phyloP scores from a whole-genome alignment of 352 stramenopile species.

The Phytophthora fragariae region DNA sequence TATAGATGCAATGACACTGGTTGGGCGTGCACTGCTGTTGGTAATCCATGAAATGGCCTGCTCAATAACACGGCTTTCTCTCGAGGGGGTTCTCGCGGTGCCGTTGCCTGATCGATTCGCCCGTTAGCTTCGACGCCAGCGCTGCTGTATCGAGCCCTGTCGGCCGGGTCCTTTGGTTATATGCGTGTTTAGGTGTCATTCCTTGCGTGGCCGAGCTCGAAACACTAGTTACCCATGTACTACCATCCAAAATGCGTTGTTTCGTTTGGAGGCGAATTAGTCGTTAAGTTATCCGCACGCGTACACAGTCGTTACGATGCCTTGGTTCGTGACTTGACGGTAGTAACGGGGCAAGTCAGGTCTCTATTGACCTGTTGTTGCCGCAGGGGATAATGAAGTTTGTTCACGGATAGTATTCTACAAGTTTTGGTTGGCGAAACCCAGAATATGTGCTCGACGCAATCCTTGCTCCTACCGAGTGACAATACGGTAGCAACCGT shows the following conservation, averaged over 20 bases:
- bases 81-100: not conserved
- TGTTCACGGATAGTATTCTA: not conserved
- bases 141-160: not conserved
- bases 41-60: not conserved
- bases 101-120: not conserved
- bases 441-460: not conserved
- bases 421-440: not conserved
- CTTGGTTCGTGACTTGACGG: not conserved
- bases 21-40: not conserved
- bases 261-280: not conserved
- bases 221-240: not conserved
- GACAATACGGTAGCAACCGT: not conserved
- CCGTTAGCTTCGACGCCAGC: not conserved
- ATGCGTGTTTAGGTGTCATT: not conserved
- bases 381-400: not conserved
- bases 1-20: not conserved
- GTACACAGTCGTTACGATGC: not conserved
- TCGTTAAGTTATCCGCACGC: not conserved
- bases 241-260: not conserved
- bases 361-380: not conserved
- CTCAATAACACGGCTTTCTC: not conserved
- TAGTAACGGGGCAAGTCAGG: not conserved
- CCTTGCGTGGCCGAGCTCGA: not conserved
- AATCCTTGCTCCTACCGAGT: not conserved
- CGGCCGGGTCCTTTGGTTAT: not conserved